These are phyloP conservation scores for Candida maesae DNA, from an alignment of 805 yeast genomes.

Conservation along the genomic window DNA sequence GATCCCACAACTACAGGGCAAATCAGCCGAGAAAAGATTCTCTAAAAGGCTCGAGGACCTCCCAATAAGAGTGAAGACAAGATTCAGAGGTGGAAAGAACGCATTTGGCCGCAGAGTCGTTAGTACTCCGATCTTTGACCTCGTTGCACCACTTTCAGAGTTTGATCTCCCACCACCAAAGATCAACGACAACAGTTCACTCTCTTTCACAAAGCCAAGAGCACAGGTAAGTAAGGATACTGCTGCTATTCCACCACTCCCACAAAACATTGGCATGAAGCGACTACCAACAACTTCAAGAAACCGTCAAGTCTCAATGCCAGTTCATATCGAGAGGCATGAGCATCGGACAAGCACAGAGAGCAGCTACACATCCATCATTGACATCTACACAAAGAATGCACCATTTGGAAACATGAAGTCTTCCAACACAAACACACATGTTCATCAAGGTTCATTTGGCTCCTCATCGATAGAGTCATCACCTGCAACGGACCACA, in stretches of 20 bases:
- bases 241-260: neutral
- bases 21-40: neutral
- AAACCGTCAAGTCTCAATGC: constrained; percentile 13
- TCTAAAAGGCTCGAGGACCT: constrained; percentile 10
- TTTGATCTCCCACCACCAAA: constrained; percentile 3
- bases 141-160: constrained; percentile 8
- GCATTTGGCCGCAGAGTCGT: constrained; percentile 17
- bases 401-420: constrained; percentile 8
- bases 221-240: neutral
- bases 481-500: neutral
- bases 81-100: constrained; percentile 12
- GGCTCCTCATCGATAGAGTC: constrained; percentile 2
- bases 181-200: neutral
- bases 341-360: neutral
- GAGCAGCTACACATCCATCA: constrained; percentile 11
- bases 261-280: neutral
- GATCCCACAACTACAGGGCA: constrained; percentile 5
- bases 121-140: constrained; percentile 21
- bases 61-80: constrained; percentile 23
- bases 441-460: neutral
- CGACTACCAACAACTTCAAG: neutral
- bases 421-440: neutral
- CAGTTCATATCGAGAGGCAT: neutral
- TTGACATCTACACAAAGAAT: constrained; percentile 15
- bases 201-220: neutral